Percentiles rank a stretch among this genome's conserved stretches.
These are phyloP conservation scores for Backusella westeae DNA, from an alignment of 192 early-diverging fungal genomes.

Conservation along the genomic window DNA sequence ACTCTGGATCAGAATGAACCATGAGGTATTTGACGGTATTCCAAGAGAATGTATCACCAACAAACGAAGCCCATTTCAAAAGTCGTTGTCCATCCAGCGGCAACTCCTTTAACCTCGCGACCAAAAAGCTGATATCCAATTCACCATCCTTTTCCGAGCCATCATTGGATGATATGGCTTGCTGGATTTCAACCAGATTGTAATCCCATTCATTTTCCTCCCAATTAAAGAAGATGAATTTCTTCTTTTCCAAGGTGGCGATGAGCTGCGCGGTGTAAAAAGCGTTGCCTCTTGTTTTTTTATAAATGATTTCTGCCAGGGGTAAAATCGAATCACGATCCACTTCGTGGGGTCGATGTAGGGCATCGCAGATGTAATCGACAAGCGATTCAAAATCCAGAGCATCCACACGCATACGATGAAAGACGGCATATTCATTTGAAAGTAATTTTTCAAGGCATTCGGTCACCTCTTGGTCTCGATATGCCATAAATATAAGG, in stretches of 20 bases:
- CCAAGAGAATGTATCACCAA: slow-evolving; percentile 36
- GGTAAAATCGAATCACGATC: slow-evolving; percentile 20
- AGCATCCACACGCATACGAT: slow-evolving; percentile 20
- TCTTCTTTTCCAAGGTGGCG: slow-evolving; percentile 24
- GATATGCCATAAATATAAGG: slow-evolving; percentile 21
- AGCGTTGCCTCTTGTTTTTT: slow-evolving; percentile 32
- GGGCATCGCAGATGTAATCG: slow-evolving; percentile 21
- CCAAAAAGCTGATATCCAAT: slow-evolving; percentile 23
- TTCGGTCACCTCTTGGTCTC: slow-evolving; percentile 19
- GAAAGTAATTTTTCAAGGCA: slow-evolving; percentile 8
- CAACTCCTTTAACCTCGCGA: slow-evolving; percentile 18
- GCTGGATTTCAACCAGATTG: slow-evolving; percentile 22
- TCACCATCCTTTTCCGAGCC: slow-evolving; percentile 17
- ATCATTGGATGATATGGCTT: slow-evolving; percentile 14
- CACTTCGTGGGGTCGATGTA: slow-evolving; percentile 13
- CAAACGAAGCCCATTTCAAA: slow-evolving; percentile 34
- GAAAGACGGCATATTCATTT: slow-evolving; percentile 11
- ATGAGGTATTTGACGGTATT: slow-evolving; percentile 30
- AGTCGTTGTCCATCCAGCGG: slow-evolving; percentile 28
- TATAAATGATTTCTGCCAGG: slow-evolving; percentile 25
- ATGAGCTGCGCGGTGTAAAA: slow-evolving; percentile 30
- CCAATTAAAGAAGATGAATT: slow-evolving; percentile 36
- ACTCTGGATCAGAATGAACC: slow-evolving; percentile 22
- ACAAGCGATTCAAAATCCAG: slow-evolving; percentile 25
- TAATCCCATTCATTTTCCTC: slow-evolving; percentile 35